Evolutionary conservation across 371 early-diverging fungal species (phyloP).

Genomic region (Saksenaea vasiformis): DNA sequence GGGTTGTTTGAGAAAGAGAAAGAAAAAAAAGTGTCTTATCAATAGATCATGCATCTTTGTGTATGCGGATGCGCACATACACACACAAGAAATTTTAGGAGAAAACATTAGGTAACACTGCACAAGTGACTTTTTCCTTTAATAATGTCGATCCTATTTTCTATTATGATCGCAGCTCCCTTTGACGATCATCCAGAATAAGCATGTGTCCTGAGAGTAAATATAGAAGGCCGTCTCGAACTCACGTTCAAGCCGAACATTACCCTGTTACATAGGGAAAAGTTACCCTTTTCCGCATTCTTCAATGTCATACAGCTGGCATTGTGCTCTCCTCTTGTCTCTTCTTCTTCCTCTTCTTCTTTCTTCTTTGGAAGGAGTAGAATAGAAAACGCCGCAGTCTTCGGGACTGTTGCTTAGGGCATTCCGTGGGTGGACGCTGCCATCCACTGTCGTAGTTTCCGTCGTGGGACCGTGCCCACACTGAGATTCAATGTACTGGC

Average conservation of each 20-base stretch:
- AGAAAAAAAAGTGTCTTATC: neutral
- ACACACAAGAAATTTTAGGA: neutral
- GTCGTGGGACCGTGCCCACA: neutral
- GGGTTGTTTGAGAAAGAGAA: neutral
- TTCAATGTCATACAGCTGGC: neutral
- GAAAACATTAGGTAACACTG: slow-evolving; percentile 10
- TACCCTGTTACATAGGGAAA: neutral
- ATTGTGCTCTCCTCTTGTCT: neutral
- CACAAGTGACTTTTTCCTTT: slow-evolving; percentile 1
- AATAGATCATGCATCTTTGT: neutral
- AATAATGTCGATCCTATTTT: slow-evolving; percentile 1
- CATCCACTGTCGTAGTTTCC: neutral
- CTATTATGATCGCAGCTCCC: slow-evolving; percentile 1
- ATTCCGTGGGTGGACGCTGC: neutral
- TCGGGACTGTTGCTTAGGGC: neutral
- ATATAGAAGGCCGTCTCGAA: slow-evolving; percentile 1
- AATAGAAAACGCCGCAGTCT: neutral
- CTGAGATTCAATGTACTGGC: slow-evolving; percentile 5
- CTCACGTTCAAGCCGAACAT: neutral
- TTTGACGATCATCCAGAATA: slow-evolving; percentile 6
- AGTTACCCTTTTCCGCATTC: neutral
- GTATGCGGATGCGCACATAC: slow-evolving; percentile 2
- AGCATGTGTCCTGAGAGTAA: slow-evolving; percentile 4
- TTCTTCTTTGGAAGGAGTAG: neutral
- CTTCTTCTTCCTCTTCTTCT: slow-evolving; percentile 10